Conservation (phyloP, 1,284 basidiomycete genomes). For the Pseudozyma sp. region DNA sequence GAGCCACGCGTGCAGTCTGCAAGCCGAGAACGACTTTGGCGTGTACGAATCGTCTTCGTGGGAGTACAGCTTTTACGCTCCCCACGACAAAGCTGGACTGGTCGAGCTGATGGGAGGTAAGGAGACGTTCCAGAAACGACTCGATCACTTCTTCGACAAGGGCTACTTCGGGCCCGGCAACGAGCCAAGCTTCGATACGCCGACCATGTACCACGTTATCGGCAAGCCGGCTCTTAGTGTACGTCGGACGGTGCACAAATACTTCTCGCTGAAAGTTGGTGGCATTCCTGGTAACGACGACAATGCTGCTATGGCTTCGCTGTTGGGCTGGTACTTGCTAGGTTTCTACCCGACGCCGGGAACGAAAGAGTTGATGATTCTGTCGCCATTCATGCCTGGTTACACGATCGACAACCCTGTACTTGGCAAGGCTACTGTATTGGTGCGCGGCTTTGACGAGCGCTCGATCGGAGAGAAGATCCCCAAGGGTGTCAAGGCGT, state of each 20-base stretch:
- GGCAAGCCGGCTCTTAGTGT: conserved; percentile 44
- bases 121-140: conserved; percentile 47
- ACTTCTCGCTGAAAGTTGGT: conserved; percentile 50
- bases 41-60: conserved; percentile 56
- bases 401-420: conserved; percentile 58
- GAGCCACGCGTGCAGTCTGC: conserved; percentile 50
- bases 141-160: conserved; percentile 59
- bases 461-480: conserved; percentile 27
- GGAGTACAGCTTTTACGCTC: conserved; percentile 61
- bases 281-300: conserved; percentile 72
- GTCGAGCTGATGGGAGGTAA: conserved; percentile 53
- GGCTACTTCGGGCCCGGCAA: conserved; percentile 58
- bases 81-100: conserved; percentile 57
- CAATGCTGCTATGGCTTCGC: conserved; percentile 78
- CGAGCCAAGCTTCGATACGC: conserved; percentile 60
- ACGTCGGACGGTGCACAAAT: conserved; percentile 37
- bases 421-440: conserved; percentile 50
- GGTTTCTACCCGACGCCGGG: conserved; percentile 75
- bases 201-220: conserved; percentile 53
- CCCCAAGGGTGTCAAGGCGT: conserved; percentile 37
- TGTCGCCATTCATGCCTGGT: conserved; percentile 57
- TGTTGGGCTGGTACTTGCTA: conserved; percentile 74
- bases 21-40: conserved; percentile 55
- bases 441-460: conserved; percentile 48
- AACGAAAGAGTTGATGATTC: conserved; percentile 55